Conservation (phyloP, 2,329 filamentous ascomycete species). For the Colletotrichum abscissum region DNA sequence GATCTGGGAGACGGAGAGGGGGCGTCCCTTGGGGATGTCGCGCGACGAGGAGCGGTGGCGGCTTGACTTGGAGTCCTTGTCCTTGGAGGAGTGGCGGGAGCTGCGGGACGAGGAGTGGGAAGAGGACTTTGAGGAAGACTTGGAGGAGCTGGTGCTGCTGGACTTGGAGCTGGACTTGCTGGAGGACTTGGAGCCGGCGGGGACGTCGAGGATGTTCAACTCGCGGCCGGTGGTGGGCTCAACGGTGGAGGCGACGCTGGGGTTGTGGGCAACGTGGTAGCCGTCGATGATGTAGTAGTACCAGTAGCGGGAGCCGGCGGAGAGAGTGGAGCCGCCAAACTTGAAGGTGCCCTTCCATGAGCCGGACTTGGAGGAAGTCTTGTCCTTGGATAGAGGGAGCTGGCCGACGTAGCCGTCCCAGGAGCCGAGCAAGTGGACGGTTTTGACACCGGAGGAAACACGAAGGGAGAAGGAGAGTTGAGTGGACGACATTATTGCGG, state of each 20-base stretch:
- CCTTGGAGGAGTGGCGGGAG: constrained; percentile 47
- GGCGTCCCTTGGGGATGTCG: constrained; percentile 88
- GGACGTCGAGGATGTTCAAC: constrained; percentile 96
- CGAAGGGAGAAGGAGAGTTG: constrained; percentile 96
- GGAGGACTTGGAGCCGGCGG: constrained; percentile 59
- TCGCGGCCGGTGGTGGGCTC: constrained; percentile 98
- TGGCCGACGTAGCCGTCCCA: constrained; percentile 98
- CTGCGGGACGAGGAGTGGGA: constrained; percentile 59
- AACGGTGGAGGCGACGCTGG: constrained; percentile 85
- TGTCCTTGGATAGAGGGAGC: constrained; percentile 93
- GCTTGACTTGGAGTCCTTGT: constrained; percentile 54
- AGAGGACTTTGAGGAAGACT: constrained; percentile 55
- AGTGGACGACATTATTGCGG: constrained; percentile 82
- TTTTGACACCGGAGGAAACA: constrained; percentile 96
- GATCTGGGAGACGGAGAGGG: constrained; percentile 89
- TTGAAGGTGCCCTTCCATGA: constrained; percentile 97
- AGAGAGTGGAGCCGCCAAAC: constrained; percentile 88
- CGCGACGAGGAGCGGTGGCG: constrained; percentile 61
- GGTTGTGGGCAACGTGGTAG: constrained; percentile 97
- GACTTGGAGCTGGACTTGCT: constrained; percentile 42
- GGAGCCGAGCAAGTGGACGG: constrained; percentile 95
- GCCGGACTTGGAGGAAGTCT: constrained; percentile 83
- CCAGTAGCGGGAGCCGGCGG: constrained; percentile 95
- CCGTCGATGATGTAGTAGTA: constrained; percentile 99
- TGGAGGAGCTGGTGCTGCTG: constrained; percentile 53